Evolutionary conservation across 805 yeast genomes (phyloP).

Genomic region (Candida koratica): DNA sequence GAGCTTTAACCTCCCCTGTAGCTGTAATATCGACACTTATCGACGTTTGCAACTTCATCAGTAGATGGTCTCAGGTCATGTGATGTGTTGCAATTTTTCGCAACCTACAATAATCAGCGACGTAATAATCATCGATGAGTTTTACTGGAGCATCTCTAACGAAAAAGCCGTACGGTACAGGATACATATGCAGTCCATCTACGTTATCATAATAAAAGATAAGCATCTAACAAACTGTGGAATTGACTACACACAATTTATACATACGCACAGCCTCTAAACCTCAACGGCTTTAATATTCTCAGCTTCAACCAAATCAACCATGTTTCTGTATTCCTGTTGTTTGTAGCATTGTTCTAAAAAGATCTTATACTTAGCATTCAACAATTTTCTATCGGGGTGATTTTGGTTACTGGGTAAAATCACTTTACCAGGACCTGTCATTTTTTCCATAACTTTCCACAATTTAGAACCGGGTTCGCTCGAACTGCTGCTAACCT

Average conservation of each 20-base stretch:
- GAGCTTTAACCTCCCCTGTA: too few species aligned
- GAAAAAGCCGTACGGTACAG: too few species aligned
- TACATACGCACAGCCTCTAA: conserved; percentile 5
- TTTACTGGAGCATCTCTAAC: too few species aligned
- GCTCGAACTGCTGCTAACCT: conserved; percentile 17
- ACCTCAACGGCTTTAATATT: conserved; percentile 14
- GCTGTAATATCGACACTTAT: too few species aligned
- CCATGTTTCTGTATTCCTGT: conserved; percentile 66
- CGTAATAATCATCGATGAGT: too few species aligned
- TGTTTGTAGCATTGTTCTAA: conserved; percentile 84
- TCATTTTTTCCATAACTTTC: conserved; percentile 80
- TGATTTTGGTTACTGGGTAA: conserved; percentile 55
- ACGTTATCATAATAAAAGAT: too few species aligned
- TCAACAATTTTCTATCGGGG: conserved; percentile 67
- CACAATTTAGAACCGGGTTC: conserved; percentile 65
- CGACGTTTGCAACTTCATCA: too few species aligned
- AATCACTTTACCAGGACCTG: conserved; percentile 80
- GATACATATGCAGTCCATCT: not conserved
- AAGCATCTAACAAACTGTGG: conserved; percentile 2
- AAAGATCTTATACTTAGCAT: conserved; percentile 80
- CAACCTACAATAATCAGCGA: not conserved
- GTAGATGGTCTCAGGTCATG: too few species aligned
- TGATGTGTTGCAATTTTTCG: conserved; percentile 5
- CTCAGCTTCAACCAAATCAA: conserved; percentile 46
- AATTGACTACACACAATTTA: not conserved